A percentile compares a stretch with the other conserved stretches of the same genome.
These are phyloP conservation scores for Eucalyptus melliodora DNA, from an alignment of 345 rosid genomes.

Conservation along the genomic window DNA sequence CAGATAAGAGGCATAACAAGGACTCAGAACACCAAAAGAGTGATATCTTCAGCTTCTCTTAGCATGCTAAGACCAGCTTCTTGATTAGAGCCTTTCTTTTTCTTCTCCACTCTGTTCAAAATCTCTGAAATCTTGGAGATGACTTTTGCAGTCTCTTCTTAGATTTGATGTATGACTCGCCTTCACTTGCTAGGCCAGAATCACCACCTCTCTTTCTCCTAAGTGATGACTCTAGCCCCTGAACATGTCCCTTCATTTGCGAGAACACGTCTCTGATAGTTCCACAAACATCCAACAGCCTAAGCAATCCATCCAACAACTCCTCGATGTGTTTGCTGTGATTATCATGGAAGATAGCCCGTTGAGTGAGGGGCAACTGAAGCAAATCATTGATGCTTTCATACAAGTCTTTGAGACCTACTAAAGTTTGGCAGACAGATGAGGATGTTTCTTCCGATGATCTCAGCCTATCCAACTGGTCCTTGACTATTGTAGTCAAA, in stretches of 20 bases:
- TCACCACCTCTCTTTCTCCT: background rate
- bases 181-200: background rate
- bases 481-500: background rate
- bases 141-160: background rate
- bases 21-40: background rate
- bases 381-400: background rate
- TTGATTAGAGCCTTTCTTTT: background rate
- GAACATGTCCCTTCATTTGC: background rate
- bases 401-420: background rate
- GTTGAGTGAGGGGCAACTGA: background rate
- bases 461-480: background rate
- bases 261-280: background rate
- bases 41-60: background rate
- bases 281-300: slow-evolving; percentile 1
- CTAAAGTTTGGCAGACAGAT: background rate
- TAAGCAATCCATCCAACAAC: slow-evolving; percentile 1
- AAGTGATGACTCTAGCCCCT: background rate
- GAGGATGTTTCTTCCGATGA: slow-evolving; percentile 1
- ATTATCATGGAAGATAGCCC: background rate
- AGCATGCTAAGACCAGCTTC: background rate
- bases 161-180: background rate
- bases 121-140: background rate
- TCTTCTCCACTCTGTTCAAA: background rate
- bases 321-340: background rate
- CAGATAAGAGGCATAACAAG: background rate